phyloP scores from a whole-genome alignment of 768 basidiomycete species.

The Lactifluus volemus region DNA sequence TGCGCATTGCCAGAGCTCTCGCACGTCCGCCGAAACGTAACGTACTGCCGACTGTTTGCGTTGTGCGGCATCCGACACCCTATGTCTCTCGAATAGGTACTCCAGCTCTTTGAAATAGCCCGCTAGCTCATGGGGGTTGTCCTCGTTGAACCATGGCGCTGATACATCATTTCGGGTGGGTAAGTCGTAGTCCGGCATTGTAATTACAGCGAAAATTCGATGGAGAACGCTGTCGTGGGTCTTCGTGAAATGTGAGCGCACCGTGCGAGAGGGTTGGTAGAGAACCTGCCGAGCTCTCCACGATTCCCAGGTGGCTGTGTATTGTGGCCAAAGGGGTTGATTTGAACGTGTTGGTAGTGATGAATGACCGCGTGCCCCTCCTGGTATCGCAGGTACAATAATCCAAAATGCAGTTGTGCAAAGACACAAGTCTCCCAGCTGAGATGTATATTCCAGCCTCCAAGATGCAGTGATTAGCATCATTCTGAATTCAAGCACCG shows the following conservation, averaged over 20 bases:
- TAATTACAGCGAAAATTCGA: neutral
- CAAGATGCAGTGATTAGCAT: too few relatives aligned
- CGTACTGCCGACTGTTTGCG: neutral
- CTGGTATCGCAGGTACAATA: too few relatives aligned
- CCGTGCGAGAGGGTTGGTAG: too few relatives aligned
- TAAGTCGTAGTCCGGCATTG: neutral
- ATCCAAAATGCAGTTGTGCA: too few relatives aligned
- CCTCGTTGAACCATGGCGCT: constrained; percentile 30
- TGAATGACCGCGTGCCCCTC: too few relatives aligned
- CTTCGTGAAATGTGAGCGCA: too few relatives aligned
- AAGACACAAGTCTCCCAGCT: too few relatives aligned
- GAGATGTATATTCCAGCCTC: too few relatives aligned
- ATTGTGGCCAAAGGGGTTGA: too few relatives aligned
- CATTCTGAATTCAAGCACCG: neutral
- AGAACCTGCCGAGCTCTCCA: too few relatives aligned
- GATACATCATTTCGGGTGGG: neutral
- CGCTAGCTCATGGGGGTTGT: neutral
- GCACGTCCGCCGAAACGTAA: neutral
- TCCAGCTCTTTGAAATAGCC: neutral
- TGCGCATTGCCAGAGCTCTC: neutral
- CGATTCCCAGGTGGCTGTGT: too few relatives aligned
- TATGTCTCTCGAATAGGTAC: neutral
- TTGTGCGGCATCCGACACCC: neutral
- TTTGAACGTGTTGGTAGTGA: too few relatives aligned
- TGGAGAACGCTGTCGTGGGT: neutral